These are phyloP conservation scores for Eutrema salsugineum DNA, from an alignment of 441 rosid species.

Conservation along the genomic window DNA sequence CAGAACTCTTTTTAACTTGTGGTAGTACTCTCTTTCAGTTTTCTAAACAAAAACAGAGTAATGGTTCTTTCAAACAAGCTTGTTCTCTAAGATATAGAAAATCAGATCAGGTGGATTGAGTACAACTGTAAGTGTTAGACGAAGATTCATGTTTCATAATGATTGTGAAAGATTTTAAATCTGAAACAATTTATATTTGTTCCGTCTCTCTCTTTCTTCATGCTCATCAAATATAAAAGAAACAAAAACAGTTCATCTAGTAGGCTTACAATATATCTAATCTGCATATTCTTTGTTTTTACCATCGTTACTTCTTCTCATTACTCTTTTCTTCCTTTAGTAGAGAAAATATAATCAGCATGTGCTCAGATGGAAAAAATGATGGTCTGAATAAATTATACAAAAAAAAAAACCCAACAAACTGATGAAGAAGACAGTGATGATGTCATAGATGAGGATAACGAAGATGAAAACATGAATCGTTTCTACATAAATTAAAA, in stretches of 20 bases:
- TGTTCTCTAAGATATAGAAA: constrained; percentile 86
- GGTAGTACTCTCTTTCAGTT: no score
- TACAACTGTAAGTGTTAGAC: constrained; percentile 72
- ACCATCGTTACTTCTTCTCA: constrained; percentile 15
- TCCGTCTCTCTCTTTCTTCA: background rate
- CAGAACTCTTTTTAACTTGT: no score
- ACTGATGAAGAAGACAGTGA: no score
- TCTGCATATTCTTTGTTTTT: constrained; percentile 14
- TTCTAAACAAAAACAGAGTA: no score
- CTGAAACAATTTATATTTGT: background rate
- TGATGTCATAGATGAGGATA: no score
- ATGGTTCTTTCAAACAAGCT: constrained; percentile 96
- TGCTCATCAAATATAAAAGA: constrained; percentile 37
- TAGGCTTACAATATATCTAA: constrained; percentile 35
- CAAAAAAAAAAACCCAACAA: background rate
- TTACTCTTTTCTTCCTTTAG: constrained; percentile 22
- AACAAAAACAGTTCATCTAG: constrained; percentile 35
- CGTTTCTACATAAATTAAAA: no score
- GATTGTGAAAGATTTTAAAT: background rate
- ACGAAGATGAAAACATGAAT: no score
- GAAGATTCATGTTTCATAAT: background rate
- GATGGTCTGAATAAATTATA: constrained; percentile 22
- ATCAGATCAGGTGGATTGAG: constrained; percentile 90
- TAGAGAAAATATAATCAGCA: constrained; percentile 24
- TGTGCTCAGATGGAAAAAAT: constrained; percentile 10